Evolutionary conservation across 75 land plant species (phyloP).

Genomic region (Cupressus sempervirens): DNA sequence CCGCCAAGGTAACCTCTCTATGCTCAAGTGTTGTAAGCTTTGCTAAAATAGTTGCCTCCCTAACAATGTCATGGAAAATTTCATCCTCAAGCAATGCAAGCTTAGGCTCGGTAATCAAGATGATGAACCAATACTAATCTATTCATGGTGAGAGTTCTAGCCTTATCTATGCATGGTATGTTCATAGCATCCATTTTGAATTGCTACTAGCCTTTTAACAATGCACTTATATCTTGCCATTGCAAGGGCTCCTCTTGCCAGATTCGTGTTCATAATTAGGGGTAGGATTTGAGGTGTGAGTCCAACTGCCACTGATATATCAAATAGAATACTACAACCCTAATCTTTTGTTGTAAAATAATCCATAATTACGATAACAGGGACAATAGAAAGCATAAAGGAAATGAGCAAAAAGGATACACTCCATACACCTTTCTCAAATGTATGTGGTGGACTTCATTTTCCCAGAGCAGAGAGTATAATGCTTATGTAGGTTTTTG

Average conservation of each 20-base stretch:
- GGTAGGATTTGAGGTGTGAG: constrained; percentile 68
- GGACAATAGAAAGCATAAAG: constrained; percentile 39
- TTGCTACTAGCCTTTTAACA: constrained; percentile 46
- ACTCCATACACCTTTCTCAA: constrained; percentile 35
- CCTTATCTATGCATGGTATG: constrained; percentile 53
- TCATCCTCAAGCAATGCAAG: too few species aligned
- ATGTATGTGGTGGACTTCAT: constrained; percentile 38
- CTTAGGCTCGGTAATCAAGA: constrained; percentile 38
- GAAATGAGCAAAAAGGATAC: constrained; percentile 46
- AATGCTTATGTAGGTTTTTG: constrained; percentile 51
- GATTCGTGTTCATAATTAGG: constrained; percentile 50
- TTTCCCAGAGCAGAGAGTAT: constrained; percentile 45
- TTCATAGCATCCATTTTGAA: constrained; percentile 62
- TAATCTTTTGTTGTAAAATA: constrained; percentile 23
- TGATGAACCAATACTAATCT: constrained; percentile 37
- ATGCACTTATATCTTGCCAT: constrained; percentile 62
- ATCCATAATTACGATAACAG: constrained; percentile 23
- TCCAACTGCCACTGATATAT: constrained; percentile 54
- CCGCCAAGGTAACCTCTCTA: too few species aligned
- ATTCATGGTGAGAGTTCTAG: constrained; percentile 59
- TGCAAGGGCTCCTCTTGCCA: constrained; percentile 53
- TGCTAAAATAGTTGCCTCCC: too few species aligned
- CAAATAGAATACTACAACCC: constrained; percentile 43
- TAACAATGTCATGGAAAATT: too few species aligned
- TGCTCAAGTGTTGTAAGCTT: too few species aligned